These are phyloP conservation scores for Cyclotella atomus DNA, from an alignment of 108 stramenopile species.

Conservation along the genomic window DNA sequence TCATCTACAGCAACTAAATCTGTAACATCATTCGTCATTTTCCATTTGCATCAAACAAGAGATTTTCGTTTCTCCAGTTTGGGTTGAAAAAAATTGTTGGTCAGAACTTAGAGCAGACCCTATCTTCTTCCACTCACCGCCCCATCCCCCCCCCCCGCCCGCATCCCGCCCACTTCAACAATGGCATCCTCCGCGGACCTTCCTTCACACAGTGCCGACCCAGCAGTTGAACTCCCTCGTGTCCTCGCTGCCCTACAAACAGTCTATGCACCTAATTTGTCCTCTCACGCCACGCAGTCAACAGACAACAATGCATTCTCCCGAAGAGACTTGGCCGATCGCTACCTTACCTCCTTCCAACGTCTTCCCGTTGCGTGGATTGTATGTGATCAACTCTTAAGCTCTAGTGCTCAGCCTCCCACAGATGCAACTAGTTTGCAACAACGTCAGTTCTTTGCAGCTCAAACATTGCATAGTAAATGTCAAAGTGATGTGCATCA, in stretches of 20 bases:
- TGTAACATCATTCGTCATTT: neutral
- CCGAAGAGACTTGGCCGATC: slow-evolving; percentile 78
- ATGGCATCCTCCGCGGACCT: slow-evolving; percentile 16
- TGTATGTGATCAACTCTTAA: slow-evolving; percentile 79
- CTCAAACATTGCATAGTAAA: slow-evolving; percentile 86
- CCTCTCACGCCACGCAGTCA: neutral
- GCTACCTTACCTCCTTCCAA: slow-evolving; percentile 82
- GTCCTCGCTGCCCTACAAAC: slow-evolving; percentile 72
- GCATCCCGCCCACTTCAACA: neutral
- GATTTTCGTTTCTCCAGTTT: too few relatives aligned
- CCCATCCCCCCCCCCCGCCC: too few relatives aligned
- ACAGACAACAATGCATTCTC: slow-evolving; percentile 47
- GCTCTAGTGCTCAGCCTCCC: neutral
- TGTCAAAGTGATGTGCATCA: slow-evolving; percentile 69
- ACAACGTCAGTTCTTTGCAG: slow-evolving; percentile 86
- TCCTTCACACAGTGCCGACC: slow-evolving; percentile 72
- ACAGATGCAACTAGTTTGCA: slow-evolving; percentile 41
- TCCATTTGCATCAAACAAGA: too few relatives aligned
- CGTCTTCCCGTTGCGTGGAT: slow-evolving; percentile 71
- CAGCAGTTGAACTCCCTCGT: slow-evolving; percentile 70
- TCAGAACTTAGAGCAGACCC: too few relatives aligned
- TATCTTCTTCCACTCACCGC: too few relatives aligned
- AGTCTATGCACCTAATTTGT: slow-evolving; percentile 58
- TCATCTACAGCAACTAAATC: too few relatives aligned
- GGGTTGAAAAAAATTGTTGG: too few relatives aligned